These are phyloP conservation scores for Cutaneotrichosporon sp. DNA, from an alignment of 1,284 basidiomycete species.

Conservation along the genomic window DNA sequence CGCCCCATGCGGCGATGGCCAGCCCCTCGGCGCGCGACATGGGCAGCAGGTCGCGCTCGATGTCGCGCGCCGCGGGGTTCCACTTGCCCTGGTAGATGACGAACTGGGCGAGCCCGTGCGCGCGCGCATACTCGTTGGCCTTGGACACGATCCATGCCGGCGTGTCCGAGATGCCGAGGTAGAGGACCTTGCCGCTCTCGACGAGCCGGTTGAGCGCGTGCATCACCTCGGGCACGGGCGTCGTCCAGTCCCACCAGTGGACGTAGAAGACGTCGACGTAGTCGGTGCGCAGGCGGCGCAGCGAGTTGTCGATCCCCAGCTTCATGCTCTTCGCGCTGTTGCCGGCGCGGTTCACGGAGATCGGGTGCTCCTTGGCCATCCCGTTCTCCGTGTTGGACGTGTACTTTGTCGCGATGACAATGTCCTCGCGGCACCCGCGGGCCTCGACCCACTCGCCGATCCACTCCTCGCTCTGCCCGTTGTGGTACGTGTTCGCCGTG, in stretches of 20 bases:
- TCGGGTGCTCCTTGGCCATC: conserved; percentile 18
- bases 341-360: conserved; percentile 48
- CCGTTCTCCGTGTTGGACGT: conserved; percentile 20
- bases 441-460: conserved; percentile 55
- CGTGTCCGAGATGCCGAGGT: conserved; percentile 56
- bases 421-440: conserved; percentile 38
- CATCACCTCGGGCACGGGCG: conserved; percentile 55
- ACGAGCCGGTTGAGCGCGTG: conserved; percentile 53
- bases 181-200: conserved; percentile 52
- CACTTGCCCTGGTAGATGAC: conserved; percentile 63
- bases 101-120: conserved; percentile 60
- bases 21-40: conserved; percentile 59
- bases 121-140: conserved; percentile 60
- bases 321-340: conserved; percentile 41
- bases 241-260: conserved; percentile 55
- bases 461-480: conserved; percentile 46
- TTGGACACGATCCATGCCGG: conserved; percentile 63
- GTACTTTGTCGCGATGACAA: conserved; percentile 42
- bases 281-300: conserved; percentile 54
- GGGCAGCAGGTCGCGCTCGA: conserved; percentile 67
- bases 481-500: conserved; percentile 51
- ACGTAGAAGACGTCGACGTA: conserved; percentile 56
- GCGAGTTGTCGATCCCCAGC: conserved; percentile 31
- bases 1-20: conserved; percentile 54
- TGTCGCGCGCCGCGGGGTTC: conserved; percentile 57